Percentiles rank a stretch among this genome's conserved stretches.
phyloP scores from a whole-genome alignment of 2,329 filamentous ascomycete genomes.

The Bipolaris bicolor region DNA sequence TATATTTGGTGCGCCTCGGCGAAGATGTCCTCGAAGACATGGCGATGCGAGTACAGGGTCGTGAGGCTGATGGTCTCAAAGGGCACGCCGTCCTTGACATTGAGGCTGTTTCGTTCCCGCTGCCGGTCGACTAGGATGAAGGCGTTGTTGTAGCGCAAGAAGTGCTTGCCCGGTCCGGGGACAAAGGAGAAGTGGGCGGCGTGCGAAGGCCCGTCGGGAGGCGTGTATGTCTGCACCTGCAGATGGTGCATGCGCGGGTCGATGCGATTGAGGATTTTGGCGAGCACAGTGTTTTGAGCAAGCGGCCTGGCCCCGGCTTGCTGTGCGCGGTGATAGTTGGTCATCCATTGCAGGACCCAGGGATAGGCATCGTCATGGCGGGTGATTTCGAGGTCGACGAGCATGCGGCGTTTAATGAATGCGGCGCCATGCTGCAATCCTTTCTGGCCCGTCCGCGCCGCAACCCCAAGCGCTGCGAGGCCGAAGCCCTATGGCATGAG shows the following conservation, averaged over 20 bases:
- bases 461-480: conserved; percentile 85
- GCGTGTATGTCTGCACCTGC: conserved; percentile 68
- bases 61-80: conserved; percentile 95
- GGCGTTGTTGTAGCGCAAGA: conserved; percentile 83
- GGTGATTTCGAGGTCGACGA: conserved; percentile 95
- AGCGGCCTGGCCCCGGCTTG: conserved; percentile 51
- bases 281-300: conserved; percentile 51
- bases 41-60: conserved; percentile 84
- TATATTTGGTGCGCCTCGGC: conserved; percentile 83
- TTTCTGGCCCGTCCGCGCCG: conserved; percentile 78
- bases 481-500: conserved; percentile 71
- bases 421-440: conserved; percentile 74
- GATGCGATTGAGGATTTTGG: conserved; percentile 62
- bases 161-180: conserved; percentile 86
- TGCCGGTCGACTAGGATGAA: conserved; percentile 88
- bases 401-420: conserved; percentile 79
- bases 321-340: conserved; percentile 73
- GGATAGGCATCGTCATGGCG: conserved; percentile 91
- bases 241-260: conserved; percentile 68
- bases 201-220: conserved; percentile 69
- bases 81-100: conserved; percentile 81
- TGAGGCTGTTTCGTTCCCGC: conserved; percentile 77
- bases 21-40: conserved; percentile 90
- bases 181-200: conserved; percentile 86
- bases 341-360: conserved; percentile 95